A percentile compares a stretch with the other conserved stretches of the same genome.
These are phyloP conservation scores for Paramyrothecium roridum DNA, from an alignment of 2,329 filamentous ascomycete species.

Conservation along the genomic window DNA sequence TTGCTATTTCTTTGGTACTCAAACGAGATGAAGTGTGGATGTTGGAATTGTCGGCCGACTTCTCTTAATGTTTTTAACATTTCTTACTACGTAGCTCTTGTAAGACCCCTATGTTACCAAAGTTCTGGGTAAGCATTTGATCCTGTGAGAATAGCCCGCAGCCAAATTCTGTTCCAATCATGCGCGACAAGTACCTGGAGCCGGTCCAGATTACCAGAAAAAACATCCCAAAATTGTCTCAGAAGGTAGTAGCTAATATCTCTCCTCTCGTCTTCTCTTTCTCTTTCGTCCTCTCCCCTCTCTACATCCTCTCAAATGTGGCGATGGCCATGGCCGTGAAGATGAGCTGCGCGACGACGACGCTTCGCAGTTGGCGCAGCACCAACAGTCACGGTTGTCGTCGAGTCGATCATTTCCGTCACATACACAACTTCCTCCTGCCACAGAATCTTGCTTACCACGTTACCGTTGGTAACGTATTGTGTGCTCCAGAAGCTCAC, in stretches of 20 bases:
- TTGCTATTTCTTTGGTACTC: neutral
- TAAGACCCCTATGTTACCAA: slow-evolving; percentile 29
- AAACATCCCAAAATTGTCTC: slow-evolving; percentile 10
- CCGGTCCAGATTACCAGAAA: slow-evolving; percentile 30
- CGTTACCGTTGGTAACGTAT: slow-evolving; percentile 45
- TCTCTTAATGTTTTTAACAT: slow-evolving; percentile 12
- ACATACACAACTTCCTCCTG: slow-evolving; percentile 53
- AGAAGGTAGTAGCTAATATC: slow-evolving; percentile 14
- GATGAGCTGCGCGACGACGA: slow-evolving; percentile 26
- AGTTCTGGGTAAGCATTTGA: slow-evolving; percentile 24
- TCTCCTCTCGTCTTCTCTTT: slow-evolving; percentile 10
- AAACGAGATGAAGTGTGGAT: neutral
- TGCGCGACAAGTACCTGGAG: slow-evolving; percentile 28
- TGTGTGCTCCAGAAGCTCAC: slow-evolving; percentile 45
- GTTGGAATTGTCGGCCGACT: neutral
- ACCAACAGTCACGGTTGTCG: slow-evolving; percentile 30
- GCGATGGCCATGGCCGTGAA: slow-evolving; percentile 36
- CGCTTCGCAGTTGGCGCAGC: slow-evolving; percentile 12
- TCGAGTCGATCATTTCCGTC: slow-evolving; percentile 38
- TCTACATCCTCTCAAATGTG: slow-evolving; percentile 14
- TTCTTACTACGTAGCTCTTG: slow-evolving; percentile 21
- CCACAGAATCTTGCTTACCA: slow-evolving; percentile 56
- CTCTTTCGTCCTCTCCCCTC: slow-evolving; percentile 1
- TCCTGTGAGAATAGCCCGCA: slow-evolving; percentile 27
- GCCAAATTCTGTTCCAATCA: slow-evolving; percentile 31